Percentiles rank a stretch among this genome's conserved stretches.
These are phyloP conservation scores for Diaporthe vaccinii DNA, from an alignment of 2,329 filamentous ascomycete species.

Conservation along the genomic window DNA sequence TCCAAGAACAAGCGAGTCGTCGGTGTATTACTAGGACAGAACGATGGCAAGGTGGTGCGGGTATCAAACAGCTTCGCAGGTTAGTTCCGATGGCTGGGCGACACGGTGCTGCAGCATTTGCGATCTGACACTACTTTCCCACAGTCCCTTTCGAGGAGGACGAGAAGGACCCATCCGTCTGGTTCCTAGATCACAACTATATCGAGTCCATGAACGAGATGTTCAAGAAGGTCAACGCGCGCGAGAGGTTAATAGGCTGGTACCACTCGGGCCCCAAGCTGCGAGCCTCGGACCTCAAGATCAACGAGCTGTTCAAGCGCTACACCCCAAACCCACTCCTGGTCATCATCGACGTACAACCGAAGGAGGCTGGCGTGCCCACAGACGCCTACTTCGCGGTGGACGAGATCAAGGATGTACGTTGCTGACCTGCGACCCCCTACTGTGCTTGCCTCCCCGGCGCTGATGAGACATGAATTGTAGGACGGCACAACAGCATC, in stretches of 20 bases:
- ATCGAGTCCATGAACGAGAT: constrained; percentile 99
- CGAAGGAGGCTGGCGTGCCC: constrained; percentile 96
- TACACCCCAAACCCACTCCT: constrained; percentile 97
- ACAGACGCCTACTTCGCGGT: constrained; percentile 99
- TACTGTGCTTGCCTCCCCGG: neutral
- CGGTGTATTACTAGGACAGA: constrained; percentile 93
- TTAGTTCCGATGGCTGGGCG: constrained; percentile 56
- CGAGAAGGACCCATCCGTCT: constrained; percentile 97
- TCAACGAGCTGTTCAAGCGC: constrained; percentile 99
- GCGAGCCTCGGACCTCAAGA: constrained; percentile 94
- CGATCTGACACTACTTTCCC: constrained; percentile 37
- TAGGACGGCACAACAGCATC: constrained; percentile 97
- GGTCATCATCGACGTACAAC: constrained; percentile 98
- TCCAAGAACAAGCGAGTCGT: constrained; percentile 89
- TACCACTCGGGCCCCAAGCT: constrained; percentile 99
- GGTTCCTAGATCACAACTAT: constrained; percentile 99
- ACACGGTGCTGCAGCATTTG: neutral
- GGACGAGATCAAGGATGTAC: constrained; percentile 98
- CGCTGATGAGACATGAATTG: constrained; percentile 38
- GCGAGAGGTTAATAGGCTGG: constrained; percentile 99
- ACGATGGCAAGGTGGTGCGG: constrained; percentile 94
- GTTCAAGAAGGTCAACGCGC: constrained; percentile 99
- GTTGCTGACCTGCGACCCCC: constrained; percentile 50
- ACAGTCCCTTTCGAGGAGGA: constrained; percentile 91
- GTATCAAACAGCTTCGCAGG: constrained; percentile 99